phyloP scores from a whole-genome alignment of 352 stramenopile genomes.

The Phytophthora citrophthora region DNA sequence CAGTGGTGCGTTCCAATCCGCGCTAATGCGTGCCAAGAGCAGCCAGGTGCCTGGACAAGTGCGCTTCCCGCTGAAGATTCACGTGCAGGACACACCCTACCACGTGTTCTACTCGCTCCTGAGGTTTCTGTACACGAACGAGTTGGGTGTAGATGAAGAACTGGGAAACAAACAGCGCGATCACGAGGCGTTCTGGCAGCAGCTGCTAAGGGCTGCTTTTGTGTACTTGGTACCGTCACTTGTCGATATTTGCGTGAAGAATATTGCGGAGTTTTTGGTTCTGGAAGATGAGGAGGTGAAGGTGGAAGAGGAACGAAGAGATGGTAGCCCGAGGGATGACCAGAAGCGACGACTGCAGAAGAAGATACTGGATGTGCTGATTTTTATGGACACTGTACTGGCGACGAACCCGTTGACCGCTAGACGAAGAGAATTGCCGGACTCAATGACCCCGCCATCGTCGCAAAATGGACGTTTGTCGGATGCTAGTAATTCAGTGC shows the following conservation, averaged over 20 bases:
- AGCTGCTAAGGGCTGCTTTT: slow-evolving; percentile 70
- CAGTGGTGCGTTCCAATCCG: slow-evolving; percentile 72
- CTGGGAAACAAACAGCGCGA: slow-evolving; percentile 8
- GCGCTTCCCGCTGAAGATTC: slow-evolving; percentile 82
- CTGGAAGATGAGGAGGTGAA: slow-evolving; percentile 22
- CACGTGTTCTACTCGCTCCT: slow-evolving; percentile 73
- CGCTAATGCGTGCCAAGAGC: slow-evolving; percentile 71
- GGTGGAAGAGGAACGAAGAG: slow-evolving; percentile 1
- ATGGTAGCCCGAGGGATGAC: neutral
- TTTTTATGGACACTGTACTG: slow-evolving; percentile 68
- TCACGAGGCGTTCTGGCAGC: slow-evolving; percentile 65
- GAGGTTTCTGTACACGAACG: slow-evolving; percentile 82
- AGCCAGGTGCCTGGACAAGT: slow-evolving; percentile 71
- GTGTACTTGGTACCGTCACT: slow-evolving; percentile 77
- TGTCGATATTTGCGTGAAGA: slow-evolving; percentile 64
- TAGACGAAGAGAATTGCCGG: slow-evolving; percentile 29
- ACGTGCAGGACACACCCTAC: slow-evolving; percentile 84
- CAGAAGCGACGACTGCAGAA: slow-evolving; percentile 22
- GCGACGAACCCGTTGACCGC: slow-evolving; percentile 46
- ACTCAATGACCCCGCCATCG: slow-evolving; percentile 14
- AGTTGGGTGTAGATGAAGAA: slow-evolving; percentile 32
- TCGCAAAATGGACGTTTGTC: slow-evolving; percentile 26
- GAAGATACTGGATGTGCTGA: slow-evolving; percentile 51
- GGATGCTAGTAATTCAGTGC: slow-evolving; percentile 6
- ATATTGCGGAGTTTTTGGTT: slow-evolving; percentile 44